These are phyloP conservation scores for Sporisorium exsertum DNA, from an alignment of 1,284 basidiomycete species.

Conservation along the genomic window DNA sequence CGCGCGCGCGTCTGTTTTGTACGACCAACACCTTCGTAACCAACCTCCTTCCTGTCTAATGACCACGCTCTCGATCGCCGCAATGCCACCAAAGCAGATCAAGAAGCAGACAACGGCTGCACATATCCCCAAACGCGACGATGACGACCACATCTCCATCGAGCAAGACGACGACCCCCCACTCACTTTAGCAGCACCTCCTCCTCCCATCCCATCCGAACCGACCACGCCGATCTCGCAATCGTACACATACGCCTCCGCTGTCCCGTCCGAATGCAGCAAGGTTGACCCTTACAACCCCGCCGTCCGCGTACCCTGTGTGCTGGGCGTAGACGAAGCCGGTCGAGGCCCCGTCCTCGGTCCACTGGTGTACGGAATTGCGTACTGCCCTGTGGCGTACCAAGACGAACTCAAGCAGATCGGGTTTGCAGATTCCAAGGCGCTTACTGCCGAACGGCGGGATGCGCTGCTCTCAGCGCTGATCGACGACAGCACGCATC, in stretches of 20 bases:
- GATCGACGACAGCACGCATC: conserved; percentile 43
- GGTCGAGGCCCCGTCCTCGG: conserved; percentile 92
- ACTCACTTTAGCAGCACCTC: conserved; percentile 1
- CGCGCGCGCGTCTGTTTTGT: conserved; percentile 10
- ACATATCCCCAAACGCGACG: conserved; percentile 3
- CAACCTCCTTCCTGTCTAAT: background rate
- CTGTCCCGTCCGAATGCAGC: conserved; percentile 38
- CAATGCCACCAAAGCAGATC: conserved; percentile 33
- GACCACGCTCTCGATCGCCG: background rate
- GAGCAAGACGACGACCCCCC: conserved; percentile 9
- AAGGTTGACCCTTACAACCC: conserved; percentile 25
- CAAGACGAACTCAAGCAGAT: conserved; percentile 78
- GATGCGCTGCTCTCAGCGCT: conserved; percentile 66
- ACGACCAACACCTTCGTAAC: conserved; percentile 20
- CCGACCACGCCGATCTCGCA: conserved; percentile 26
- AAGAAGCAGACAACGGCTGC: conserved; percentile 5
- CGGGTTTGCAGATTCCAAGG: conserved; percentile 97
- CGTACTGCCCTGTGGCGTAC: conserved; percentile 87
- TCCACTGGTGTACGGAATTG: conserved; percentile 93
- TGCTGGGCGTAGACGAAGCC: conserved; percentile 92
- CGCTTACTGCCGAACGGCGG: conserved; percentile 76
- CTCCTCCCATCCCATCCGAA: conserved; percentile 48
- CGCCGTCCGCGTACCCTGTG: conserved; percentile 51
- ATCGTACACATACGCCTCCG: conserved; percentile 47
- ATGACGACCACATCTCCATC: conserved; percentile 10